These are phyloP conservation scores for Chamaecrista fasciculata DNA, from an alignment of 306 rosid genomes.

Conservation along the genomic window DNA sequence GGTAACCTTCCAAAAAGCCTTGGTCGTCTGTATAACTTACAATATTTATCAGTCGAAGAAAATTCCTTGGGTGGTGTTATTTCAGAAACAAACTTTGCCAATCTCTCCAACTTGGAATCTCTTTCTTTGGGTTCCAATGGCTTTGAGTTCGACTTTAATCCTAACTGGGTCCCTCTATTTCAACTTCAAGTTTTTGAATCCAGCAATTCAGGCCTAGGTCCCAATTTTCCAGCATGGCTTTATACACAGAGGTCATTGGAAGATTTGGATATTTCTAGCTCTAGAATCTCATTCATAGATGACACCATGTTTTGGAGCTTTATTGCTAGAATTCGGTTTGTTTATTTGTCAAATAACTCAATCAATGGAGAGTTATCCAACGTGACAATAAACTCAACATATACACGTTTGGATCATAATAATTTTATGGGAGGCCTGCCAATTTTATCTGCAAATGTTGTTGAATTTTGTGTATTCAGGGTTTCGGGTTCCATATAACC, in stretches of 20 bases:
- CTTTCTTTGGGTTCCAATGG: neutral
- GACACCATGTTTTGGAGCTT: conserved; percentile 20
- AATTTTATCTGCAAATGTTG: neutral
- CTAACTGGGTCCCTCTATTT: conserved; percentile 34
- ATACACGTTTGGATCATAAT: neutral
- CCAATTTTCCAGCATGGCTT: conserved; percentile 32
- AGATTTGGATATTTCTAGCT: neutral
- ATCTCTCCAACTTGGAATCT: neutral
- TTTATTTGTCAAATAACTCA: neutral
- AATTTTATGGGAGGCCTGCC: conserved; percentile 1
- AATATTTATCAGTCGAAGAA: neutral
- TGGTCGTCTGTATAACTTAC: conserved; percentile 21
- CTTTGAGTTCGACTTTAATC: conserved; percentile 11
- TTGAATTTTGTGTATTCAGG: neutral
- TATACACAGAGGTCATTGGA: conserved; percentile 13
- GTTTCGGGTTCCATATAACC: no score
- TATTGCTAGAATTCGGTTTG: neutral
- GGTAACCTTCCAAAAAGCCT: conserved; percentile 25
- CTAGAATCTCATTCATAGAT: neutral
- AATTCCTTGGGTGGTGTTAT: conserved; percentile 22
- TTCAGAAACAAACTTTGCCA: neutral
- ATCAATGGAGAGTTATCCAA: neutral
- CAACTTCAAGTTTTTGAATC: neutral
- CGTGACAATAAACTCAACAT: neutral
- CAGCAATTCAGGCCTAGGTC: conserved; percentile 24